Evolutionary conservation across 371 early-diverging fungal genomes (phyloP), one percentile per base, ranked within the genome.

Genomic region (Haplosporangium sp.): DNA sequence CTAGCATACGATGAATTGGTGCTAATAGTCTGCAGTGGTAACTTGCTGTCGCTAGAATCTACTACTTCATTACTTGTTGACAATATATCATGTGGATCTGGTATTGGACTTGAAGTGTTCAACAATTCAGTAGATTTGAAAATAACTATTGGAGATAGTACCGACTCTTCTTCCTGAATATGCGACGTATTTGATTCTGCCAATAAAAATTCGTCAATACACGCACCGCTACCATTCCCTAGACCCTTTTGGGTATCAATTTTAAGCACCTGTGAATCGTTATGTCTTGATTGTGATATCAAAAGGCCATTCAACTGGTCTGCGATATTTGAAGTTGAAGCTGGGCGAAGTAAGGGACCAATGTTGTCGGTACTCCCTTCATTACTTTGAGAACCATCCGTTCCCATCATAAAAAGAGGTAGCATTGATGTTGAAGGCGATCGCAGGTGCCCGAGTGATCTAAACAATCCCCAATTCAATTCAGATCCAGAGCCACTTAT

Each of bases 341-440:
- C 67, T 27, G 79, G 71, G 6, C 71, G 68, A 38, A 57, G 20
- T 8, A 67, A 39, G 3, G 57, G 44, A 19, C 53, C 37, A 15
- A 53, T 61, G 27, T 37, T 42, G 55, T 35, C 34, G 7, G 44
- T 53, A 38, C 64, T 62, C 40, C 67, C 65, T 60, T 62, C 47
- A 19, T 42, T 39, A 27, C 67, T 55, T 20, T 56, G 45, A 34
- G 48, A 47, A 3, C 71, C 67, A 19, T 73, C 70, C 9, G 63
- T 50, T 7, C 61, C 37, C 34, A 67, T 34, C 53, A 45, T 45
- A 34, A 61, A 66, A 1, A 81, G 66, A 6, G 82, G 82, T n/a
- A 81, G 42, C 9, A 60, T 72, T 4, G 76, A 81, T 2, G 75
- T 81, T 17, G 82, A 81, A 2, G 82, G 60, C 20, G 82, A 81